Evolutionary conservation across 1,284 basidiomycete species (phyloP).

Genomic region (Phellinidium pouzarii): DNA sequence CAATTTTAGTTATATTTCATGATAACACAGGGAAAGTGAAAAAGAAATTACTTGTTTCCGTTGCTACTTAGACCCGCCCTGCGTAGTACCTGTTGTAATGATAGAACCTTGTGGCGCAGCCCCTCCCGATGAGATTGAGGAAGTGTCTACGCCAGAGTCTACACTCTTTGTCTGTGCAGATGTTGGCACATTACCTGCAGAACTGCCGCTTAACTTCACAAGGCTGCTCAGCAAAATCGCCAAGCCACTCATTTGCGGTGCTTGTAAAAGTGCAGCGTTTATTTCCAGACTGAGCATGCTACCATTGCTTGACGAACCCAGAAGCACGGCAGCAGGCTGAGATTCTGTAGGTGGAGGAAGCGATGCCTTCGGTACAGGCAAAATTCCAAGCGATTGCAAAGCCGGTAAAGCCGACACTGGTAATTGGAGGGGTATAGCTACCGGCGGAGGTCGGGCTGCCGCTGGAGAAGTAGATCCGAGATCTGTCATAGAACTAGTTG

Average conservation of each 20-base stretch:
- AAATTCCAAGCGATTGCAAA: conserved; percentile 62
- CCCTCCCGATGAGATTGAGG: background rate
- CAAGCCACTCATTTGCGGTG: conserved; percentile 65
- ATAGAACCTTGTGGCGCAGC: background rate
- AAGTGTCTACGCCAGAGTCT: background rate
- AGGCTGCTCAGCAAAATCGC: conserved; percentile 64
- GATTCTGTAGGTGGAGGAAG: conserved; percentile 49
- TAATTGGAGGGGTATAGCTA: conserved; percentile 65
- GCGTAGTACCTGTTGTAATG: background rate
- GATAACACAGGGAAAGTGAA: background rate
- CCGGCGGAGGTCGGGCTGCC: conserved; percentile 31
- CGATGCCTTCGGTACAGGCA: conserved; percentile 57
- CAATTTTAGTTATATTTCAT: background rate
- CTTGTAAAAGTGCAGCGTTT: conserved; percentile 62
- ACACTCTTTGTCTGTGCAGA: background rate
- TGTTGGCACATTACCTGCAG: background rate
- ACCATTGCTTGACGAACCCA: conserved; percentile 61
- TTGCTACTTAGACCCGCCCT: background rate
- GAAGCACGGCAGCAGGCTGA: conserved; percentile 61
- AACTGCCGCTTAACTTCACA: conserved; percentile 28
- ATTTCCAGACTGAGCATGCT: conserved; percentile 67
- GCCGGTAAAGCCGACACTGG: conserved; percentile 64
- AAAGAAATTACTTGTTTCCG: background rate
- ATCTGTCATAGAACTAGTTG: conserved; percentile 18
- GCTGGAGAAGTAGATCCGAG: conserved; percentile 27